Evolutionary conservation across 2,329 filamentous ascomycete species (phyloP), one percentile per base, ranked within the genome.

Genomic region (Zymoseptoria tritici): DNA sequence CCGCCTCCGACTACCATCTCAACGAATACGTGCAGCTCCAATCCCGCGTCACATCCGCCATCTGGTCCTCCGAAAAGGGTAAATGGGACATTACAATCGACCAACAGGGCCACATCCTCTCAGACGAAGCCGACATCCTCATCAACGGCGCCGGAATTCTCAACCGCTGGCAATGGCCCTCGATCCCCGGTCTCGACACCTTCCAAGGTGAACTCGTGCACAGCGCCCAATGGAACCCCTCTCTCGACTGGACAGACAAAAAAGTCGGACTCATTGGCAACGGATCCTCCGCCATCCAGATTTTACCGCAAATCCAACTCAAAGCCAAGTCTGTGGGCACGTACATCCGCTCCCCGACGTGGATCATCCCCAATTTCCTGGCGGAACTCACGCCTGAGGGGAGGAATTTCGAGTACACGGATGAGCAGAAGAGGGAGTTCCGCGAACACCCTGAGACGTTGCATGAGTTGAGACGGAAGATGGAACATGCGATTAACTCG

Each of bases 401-500:
- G 1, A 56, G 58, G 54, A 68, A 62, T 59, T 64, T 64, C 54
- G 49, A 64, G 54, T 69, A 71, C 61, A 64, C 67, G 2, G 61
- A 61, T 11, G 63, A 68, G 29, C 67, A 73, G 49, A 72, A 71
- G 22, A 62, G 67, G 57, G 57, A 60, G 26, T 68, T 73, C 26
- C 64, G 67, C 50, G 73, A 57, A 8, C 31, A 80, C 60, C 76
- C 77, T 0, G 70, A 74, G 52, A 72, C 75, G 55, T 74, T 75
- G 57, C 71, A 78, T 21, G 64, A 72, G 50, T 79, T 77, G 67
- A 72, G 78, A 46, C 75, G 78, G 66, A 67, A 71, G 36, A 75
- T 80, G 52, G 76, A 79, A 64, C 72, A 73, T 11, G 75, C 74
- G 56, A 75, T 78, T 57, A 79, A 79, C 66, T 70, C 67, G 11